A percentile compares a stretch with the other conserved stretches of the same genome.
Evolutionary conservation across 179 eudicot genomes (phyloP).

Genomic region (Monotropa hypopitys): DNA sequence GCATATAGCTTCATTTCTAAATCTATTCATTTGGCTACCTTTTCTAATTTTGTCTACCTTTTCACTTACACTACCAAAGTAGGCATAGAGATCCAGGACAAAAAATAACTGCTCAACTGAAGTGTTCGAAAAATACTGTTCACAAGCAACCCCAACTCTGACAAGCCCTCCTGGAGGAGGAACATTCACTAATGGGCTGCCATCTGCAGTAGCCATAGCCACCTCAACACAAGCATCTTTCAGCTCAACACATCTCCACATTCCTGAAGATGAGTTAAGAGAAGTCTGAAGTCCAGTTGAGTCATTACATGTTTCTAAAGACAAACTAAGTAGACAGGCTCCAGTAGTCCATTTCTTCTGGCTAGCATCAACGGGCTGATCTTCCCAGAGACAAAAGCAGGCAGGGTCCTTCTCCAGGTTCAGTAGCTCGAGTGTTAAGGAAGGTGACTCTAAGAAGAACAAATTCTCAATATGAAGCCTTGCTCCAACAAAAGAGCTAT

Average conservation of each 20-base stretch:
- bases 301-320: conserved; percentile 45
- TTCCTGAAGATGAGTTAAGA: conserved; percentile 21
- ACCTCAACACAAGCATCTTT: conserved; percentile 71
- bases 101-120: conserved; percentile 93
- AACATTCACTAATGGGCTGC: conserved; percentile 48
- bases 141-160: conserved; percentile 69
- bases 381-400: conserved; percentile 85
- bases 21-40: conserved; percentile 20
- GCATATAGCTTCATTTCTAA: conserved; percentile 30
- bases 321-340: conserved; percentile 63
- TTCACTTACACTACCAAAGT: conserved; percentile 68
- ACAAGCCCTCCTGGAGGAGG: conserved; percentile 96
- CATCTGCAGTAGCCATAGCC: conserved; percentile 96
- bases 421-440: conserved; percentile 41
- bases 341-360: conserved; percentile 73
- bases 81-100: conserved; percentile 68
- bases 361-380: conserved; percentile 87
- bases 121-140: conserved; percentile 67
- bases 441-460: conserved; percentile 57
- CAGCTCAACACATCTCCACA: conserved; percentile 78
- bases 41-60: conserved; percentile 51
- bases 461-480: conserved; percentile 67
- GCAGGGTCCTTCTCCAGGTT: conserved; percentile 89
- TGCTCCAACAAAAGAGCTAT: conserved; percentile 58
- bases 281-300: conserved; percentile 22